Conservation (phyloP, 257 asterid genomes). For the Solanum etuberosum region DNA sequence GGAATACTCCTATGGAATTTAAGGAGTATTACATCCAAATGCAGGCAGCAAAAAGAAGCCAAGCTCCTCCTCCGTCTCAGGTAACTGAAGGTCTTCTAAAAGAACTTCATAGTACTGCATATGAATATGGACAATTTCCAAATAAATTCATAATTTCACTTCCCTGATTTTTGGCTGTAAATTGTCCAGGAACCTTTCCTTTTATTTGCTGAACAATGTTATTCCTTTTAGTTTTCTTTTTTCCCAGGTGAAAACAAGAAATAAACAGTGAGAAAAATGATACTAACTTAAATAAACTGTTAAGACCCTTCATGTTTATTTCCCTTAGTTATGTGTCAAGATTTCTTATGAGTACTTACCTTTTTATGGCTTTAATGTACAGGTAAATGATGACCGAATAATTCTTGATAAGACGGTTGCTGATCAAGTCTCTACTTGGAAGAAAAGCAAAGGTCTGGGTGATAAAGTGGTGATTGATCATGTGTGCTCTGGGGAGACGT, state of each 20-base stretch:
- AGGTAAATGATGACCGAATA: conserved; percentile 86
- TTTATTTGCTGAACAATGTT: background rate
- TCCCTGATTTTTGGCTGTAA: background rate
- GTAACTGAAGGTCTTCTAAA: conserved; percentile 23
- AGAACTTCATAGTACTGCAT: background rate
- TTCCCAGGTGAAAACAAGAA: background rate
- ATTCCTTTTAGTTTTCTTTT: background rate
- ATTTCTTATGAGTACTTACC: background rate
- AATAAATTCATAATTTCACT: background rate
- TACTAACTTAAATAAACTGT: background rate
- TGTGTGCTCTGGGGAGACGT: conserved; percentile 80
- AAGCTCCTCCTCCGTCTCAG: conserved; percentile 84
- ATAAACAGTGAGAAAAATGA: background rate
- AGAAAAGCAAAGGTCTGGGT: conserved; percentile 77
- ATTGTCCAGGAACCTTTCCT: background rate
- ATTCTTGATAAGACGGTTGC: conserved; percentile 92
- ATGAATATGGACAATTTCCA: background rate
- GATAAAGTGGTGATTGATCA: conserved; percentile 62
- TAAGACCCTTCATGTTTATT: background rate
- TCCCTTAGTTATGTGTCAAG: background rate
- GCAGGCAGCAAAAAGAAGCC: conserved; percentile 99
- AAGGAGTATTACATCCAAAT: conserved; percentile 93
- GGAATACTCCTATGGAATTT: conserved; percentile 65
- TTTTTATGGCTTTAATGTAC: background rate
- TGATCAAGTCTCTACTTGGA: conserved; percentile 94